Evolutionary conservation across 495 filamentous ascomycete species (phyloP).

Genomic region (Pseudevernia furfuracea): DNA sequence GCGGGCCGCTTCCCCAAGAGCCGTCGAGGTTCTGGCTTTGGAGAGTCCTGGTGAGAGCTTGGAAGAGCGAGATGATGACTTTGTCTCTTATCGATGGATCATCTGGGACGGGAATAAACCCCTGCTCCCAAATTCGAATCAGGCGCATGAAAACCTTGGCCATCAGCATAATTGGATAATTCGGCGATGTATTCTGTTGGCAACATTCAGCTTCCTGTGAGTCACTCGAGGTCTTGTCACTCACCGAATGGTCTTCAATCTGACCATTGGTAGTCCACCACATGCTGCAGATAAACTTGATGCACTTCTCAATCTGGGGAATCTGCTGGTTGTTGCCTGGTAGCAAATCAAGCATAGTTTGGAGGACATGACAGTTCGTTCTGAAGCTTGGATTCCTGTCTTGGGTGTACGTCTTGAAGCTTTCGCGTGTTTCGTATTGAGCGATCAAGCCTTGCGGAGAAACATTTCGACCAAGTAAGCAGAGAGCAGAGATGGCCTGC

Average conservation of each 20-base stretch:
- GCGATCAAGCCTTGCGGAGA: conserved; percentile 29
- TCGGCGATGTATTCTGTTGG: conserved; percentile 15
- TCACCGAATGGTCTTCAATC: conserved; percentile 17
- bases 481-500: conserved; percentile 33
- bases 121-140: conserved; percentile 17
- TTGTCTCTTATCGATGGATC: conserved; percentile 18
- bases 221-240: background rate
- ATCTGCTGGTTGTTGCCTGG: conserved; percentile 18
- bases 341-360: conserved; percentile 28
- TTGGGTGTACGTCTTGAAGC: conserved; percentile 36
- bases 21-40: conserved; percentile 19
- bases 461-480: conserved; percentile 26
- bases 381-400: conserved; percentile 37
- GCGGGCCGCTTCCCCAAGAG: conserved; percentile 18
- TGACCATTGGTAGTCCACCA: conserved; percentile 24
- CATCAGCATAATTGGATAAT: conserved; percentile 22
- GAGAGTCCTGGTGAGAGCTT: conserved; percentile 21
- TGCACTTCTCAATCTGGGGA: conserved; percentile 18
- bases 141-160: conserved; percentile 18
- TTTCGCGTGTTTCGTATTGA: conserved; percentile 31
- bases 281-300: conserved; percentile 14
- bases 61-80: conserved; percentile 23
- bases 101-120: conserved; percentile 16
- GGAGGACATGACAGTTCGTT: conserved; percentile 40
- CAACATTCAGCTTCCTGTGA: background rate